Conservation (phyloP, 495 filamentous ascomycete genomes). For the Bathelium albidoporum region DNA sequence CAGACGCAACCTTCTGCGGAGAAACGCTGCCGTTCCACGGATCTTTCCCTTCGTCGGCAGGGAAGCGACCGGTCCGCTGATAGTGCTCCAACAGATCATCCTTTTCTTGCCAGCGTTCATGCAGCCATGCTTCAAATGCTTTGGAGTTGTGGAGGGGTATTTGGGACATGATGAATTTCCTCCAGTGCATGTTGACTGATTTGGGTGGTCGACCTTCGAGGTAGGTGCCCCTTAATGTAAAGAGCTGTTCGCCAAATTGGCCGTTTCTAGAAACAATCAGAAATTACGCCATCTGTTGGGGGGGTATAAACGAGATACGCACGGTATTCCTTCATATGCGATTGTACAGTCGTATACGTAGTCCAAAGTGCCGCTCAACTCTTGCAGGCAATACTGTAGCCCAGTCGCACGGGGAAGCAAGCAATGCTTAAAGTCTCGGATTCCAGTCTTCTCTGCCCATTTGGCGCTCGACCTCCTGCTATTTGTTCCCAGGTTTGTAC, state of each 20-base stretch:
- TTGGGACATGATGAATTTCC: conserved; percentile 53
- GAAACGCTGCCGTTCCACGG: conserved; percentile 22
- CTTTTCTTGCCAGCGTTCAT: conserved; percentile 69
- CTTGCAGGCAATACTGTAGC: conserved; percentile 61
- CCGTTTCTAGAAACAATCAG: conserved; percentile 41
- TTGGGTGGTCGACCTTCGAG: conserved; percentile 69
- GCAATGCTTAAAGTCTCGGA: conserved; percentile 55
- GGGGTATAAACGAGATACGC: conserved; percentile 28
- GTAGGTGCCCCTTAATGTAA: conserved; percentile 61
- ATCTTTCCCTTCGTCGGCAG: conserved; percentile 44
- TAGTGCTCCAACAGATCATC: conserved; percentile 66
- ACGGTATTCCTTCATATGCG: conserved; percentile 73
- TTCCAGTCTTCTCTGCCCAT: conserved; percentile 59
- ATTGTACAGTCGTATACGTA: conserved; percentile 82
- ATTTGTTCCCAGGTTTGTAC: conserved; percentile 64
- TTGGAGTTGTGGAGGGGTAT: conserved; percentile 57
- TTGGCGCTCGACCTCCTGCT: conserved; percentile 49
- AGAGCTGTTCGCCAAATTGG: conserved; percentile 64
- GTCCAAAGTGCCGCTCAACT: conserved; percentile 59
- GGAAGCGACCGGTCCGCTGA: conserved; percentile 57
- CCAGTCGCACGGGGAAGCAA: conserved; percentile 70
- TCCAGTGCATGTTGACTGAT: conserved; percentile 79
- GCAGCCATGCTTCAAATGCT: conserved; percentile 63
- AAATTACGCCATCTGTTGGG: conserved; percentile 10
- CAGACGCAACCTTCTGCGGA: conserved; percentile 16